These are phyloP conservation scores for Pharus latifolius DNA, from an alignment of 176 grass and related monocot genomes.

Conservation along the genomic window DNA sequence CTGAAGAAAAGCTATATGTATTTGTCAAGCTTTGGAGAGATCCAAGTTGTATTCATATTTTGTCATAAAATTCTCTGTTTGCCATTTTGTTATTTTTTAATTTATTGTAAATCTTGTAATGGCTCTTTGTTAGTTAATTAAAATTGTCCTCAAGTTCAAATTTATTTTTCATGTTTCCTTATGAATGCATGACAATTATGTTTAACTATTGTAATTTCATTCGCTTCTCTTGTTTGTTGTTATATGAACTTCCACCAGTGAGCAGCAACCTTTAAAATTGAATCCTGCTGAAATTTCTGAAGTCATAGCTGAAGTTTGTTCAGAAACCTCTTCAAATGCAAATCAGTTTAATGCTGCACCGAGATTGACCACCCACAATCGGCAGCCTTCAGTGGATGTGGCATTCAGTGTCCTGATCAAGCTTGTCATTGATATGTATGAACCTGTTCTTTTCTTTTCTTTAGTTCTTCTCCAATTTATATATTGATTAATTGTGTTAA, in stretches of 20 bases:
- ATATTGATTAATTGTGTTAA: not conserved
- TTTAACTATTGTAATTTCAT: not conserved
- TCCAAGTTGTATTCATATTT: not conserved
- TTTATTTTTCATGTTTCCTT: not conserved
- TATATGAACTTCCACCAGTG: slow-evolving; percentile 39
- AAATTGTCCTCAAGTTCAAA: not conserved
- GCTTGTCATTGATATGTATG: slow-evolving; percentile 98
- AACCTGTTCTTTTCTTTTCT: slow-evolving; percentile 7
- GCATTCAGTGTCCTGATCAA: slow-evolving; percentile 98
- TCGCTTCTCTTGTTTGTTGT: slow-evolving; percentile 24
- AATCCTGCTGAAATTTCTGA: slow-evolving; percentile 91
- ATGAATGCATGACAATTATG: not conserved
- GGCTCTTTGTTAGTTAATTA: not conserved
- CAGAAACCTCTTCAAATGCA: slow-evolving; percentile 52
- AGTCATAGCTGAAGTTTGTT: slow-evolving; percentile 94
- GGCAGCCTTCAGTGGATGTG: slow-evolving; percentile 82
- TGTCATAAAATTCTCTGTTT: not conserved
- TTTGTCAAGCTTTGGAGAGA: not conserved
- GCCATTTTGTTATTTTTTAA: not conserved
- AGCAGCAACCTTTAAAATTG: slow-evolving; percentile 96
- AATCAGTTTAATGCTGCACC: slow-evolving; percentile 46
- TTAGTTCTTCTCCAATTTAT: slow-evolving; percentile 8
- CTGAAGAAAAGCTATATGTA: not conserved
- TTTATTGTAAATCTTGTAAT: slow-evolving; percentile 6
- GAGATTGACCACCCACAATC: slow-evolving; percentile 51